Evolutionary conservation across 805 yeast genomes (phyloP).

Genomic region (Tetrapisispora namnaoensis): DNA sequence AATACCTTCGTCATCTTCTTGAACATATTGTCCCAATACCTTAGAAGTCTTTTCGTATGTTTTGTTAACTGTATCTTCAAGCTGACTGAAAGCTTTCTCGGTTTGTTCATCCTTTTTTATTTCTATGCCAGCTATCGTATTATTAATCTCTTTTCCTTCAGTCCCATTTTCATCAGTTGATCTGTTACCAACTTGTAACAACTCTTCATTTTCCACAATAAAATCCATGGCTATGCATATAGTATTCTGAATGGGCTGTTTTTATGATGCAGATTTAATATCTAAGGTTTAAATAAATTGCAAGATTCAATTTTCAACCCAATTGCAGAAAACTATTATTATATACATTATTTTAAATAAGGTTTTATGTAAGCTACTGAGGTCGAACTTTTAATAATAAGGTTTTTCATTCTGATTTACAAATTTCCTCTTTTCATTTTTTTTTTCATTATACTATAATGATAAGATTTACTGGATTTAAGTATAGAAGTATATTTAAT

Average conservation of each 20-base stretch:
- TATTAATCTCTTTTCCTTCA: not conserved
- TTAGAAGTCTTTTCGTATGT: constrained; percentile 22
- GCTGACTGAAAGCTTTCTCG: constrained; percentile 40
- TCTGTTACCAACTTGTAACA: constrained; percentile 4
- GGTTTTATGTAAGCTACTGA: no score
- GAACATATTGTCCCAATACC: constrained; percentile 13
- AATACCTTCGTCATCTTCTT: constrained; percentile 19
- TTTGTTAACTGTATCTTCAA: constrained; percentile 43
- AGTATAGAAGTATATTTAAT: no score
- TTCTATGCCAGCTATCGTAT: not conserved
- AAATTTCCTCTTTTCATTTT: not conserved
- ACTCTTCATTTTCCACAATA: constrained; percentile 22
- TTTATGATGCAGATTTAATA: not conserved
- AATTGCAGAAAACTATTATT: no score
- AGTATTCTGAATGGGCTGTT: not conserved
- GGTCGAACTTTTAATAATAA: no score
- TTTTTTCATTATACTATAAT: no score
- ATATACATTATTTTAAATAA: no score
- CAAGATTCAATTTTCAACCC: no score
- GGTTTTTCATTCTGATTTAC: not conserved
- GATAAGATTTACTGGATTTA: not conserved
- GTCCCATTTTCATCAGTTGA: not conserved
- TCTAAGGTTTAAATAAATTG: no score
- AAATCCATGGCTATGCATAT: constrained; percentile 19
- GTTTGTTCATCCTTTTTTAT: constrained; percentile 35